Percentiles rank a stretch among this genome's conserved stretches.
Conservation (phyloP, 441 rosid species). For the Kokia cookei region DNA sequence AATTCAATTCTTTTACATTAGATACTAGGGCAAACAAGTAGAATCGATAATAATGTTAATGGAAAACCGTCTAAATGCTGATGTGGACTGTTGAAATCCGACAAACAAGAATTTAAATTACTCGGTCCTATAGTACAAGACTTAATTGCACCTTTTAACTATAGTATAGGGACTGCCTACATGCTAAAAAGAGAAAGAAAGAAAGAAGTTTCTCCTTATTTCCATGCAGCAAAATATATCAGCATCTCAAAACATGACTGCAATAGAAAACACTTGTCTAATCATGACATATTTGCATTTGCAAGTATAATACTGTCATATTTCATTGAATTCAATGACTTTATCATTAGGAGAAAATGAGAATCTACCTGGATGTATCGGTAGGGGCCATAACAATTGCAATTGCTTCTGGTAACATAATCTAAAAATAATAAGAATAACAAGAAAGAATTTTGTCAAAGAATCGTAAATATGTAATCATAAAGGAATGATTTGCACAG, state of each 20-base stretch:
- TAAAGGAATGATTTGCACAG: neutral
- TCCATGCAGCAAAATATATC: neutral
- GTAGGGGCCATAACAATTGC: constrained; percentile 97
- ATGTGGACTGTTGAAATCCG: neutral
- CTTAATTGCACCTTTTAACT: neutral
- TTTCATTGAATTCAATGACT: constrained; percentile 4
- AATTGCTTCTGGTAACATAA: constrained; percentile 98
- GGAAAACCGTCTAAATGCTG: neutral
- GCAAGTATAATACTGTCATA: neutral
- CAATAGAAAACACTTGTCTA: neutral
- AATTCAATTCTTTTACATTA: neutral
- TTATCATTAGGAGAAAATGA: neutral
- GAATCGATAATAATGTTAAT: neutral
- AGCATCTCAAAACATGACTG: neutral
- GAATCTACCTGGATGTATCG: constrained; percentile 56
- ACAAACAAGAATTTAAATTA: neutral
- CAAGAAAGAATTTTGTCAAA: neutral
- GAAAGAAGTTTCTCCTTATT: neutral
- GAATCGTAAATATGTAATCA: neutral
- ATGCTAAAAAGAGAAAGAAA: neutral
- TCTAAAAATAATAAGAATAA: constrained; percentile 31
- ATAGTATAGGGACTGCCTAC: too few relatives aligned
- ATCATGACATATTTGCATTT: neutral
- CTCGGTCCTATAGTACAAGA: neutral
- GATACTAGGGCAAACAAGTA: neutral